Evolutionary conservation across 129 eudicot species (phyloP).

Genomic region (Escallonia rubra): DNA sequence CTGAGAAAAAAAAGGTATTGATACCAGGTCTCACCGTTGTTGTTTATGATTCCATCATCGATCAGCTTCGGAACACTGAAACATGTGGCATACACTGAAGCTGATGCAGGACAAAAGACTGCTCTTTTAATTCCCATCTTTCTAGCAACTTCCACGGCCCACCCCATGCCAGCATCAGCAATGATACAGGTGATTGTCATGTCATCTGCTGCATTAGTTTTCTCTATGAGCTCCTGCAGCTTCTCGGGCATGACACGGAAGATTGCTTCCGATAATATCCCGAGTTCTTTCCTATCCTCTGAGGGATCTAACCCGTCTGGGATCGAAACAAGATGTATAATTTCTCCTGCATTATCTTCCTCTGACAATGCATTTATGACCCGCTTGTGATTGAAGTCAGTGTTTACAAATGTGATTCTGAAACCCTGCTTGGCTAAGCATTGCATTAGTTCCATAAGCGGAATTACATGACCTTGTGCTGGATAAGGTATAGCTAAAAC

Average conservation of each 20-base stretch:
- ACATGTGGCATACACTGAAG: slow-evolving; percentile 18
- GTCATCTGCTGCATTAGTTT: slow-evolving; percentile 14
- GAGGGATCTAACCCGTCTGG: slow-evolving; percentile 59
- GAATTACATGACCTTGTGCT: slow-evolving; percentile 61
- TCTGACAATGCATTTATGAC: slow-evolving; percentile 32
- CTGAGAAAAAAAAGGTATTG: background rate
- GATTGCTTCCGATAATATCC: slow-evolving; percentile 17
- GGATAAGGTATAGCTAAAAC: slow-evolving; percentile 51
- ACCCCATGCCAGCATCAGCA: slow-evolving; percentile 42
- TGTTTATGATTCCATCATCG: slow-evolving; percentile 37
- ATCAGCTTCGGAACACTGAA: slow-evolving; percentile 25
- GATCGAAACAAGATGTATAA: slow-evolving; percentile 30
- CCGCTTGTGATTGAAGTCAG: slow-evolving; percentile 61
- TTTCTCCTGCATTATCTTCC: slow-evolving; percentile 8
- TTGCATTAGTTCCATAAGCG: slow-evolving; percentile 53
- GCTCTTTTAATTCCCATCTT: slow-evolving; percentile 34
- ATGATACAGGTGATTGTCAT: slow-evolving; percentile 38
- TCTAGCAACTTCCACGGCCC: slow-evolving; percentile 37
- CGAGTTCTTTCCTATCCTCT: slow-evolving; percentile 45
- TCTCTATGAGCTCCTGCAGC: slow-evolving; percentile 37
- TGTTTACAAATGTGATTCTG: slow-evolving; percentile 62
- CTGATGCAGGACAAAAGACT: slow-evolving; percentile 45
- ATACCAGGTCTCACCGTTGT: slow-evolving; percentile 35
- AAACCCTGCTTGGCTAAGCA: slow-evolving; percentile 50
- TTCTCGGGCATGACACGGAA: slow-evolving; percentile 23